phyloP scores from a whole-genome alignment of 768 basidiomycete genomes.

The Mycena maculata region DNA sequence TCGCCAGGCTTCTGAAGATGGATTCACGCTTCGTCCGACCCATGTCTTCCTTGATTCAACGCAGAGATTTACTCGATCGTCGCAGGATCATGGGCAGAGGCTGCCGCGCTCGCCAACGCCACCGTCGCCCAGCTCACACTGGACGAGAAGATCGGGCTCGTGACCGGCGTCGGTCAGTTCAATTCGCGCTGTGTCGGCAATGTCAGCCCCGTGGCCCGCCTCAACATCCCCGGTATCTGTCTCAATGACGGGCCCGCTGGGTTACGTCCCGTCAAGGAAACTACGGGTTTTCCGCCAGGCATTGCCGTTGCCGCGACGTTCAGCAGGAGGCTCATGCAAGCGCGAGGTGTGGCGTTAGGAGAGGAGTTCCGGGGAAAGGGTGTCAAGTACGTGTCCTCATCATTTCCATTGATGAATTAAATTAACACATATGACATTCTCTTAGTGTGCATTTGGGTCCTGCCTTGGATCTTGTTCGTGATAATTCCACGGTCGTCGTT shows the following conservation, averaged over 20 bases:
- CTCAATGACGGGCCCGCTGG: constrained; percentile 64
- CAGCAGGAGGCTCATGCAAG: constrained; percentile 71
- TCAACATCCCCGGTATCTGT: constrained; percentile 59
- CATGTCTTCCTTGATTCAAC: not conserved
- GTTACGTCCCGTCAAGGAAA: constrained; percentile 53
- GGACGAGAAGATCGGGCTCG: constrained; percentile 59
- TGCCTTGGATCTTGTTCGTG: constrained; percentile 64
- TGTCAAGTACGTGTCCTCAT: constrained; percentile 50
- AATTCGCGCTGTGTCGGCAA: constrained; percentile 60
- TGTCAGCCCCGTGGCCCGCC: constrained; percentile 53
- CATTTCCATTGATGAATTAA: not conserved
- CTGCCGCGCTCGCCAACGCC: constrained; percentile 51
- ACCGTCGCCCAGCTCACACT: constrained; percentile 54
- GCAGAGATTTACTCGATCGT: not conserved
- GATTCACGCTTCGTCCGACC: constrained; percentile 7
- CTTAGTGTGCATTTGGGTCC: constrained; percentile 63
- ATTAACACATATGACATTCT: not conserved
- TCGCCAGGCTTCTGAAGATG: not conserved
- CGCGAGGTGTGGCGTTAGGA: constrained; percentile 71
- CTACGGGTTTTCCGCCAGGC: constrained; percentile 68
- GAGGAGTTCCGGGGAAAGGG: constrained; percentile 79
- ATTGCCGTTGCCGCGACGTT: constrained; percentile 65
- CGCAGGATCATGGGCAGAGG: constrained; percentile 60
- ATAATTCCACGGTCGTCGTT: not conserved
- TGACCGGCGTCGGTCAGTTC: constrained; percentile 59